phyloP scores from a whole-genome alignment of 345 rosid genomes.

The Acer negundo region DNA sequence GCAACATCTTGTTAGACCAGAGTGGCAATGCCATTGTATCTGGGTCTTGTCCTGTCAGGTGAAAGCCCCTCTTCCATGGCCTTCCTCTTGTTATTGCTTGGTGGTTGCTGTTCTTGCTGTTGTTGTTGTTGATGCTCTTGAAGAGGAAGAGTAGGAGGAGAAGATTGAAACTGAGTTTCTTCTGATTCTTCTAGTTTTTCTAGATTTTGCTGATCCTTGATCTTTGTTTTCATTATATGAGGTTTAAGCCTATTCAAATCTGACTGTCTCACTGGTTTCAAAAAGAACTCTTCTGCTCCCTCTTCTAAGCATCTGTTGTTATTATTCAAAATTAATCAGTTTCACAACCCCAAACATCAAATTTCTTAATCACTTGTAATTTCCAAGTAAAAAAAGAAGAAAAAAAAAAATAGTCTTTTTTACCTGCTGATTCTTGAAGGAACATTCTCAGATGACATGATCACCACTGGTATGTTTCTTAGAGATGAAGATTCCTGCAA shows the following conservation, averaged over 20 bases:
- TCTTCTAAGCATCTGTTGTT: slow-evolving; percentile 62
- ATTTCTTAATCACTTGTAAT: background rate
- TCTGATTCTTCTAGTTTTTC: slow-evolving; percentile 26
- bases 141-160: slow-evolving; percentile 2
- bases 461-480: slow-evolving; percentile 67
- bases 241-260: slow-evolving; percentile 62
- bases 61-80: slow-evolving; percentile 57
- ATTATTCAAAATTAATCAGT: background rate
- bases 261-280: slow-evolving; percentile 60
- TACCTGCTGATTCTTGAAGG: slow-evolving; percentile 71
- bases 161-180: slow-evolving; percentile 18
- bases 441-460: slow-evolving; percentile 83
- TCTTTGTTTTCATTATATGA: slow-evolving; percentile 54
- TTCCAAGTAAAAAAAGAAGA: background rate
- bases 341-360: background rate
- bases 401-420: slow-evolving; percentile 1
- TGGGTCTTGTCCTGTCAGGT: slow-evolving; percentile 51
- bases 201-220: slow-evolving; percentile 20
- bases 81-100: slow-evolving; percentile 55
- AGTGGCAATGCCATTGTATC: slow-evolving; percentile 44
- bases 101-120: slow-evolving; percentile 10
- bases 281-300: slow-evolving; percentile 75
- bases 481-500: slow-evolving; percentile 61
- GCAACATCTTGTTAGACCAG: slow-evolving; percentile 26
- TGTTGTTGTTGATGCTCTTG: slow-evolving; percentile 17